Conservation (phyloP, 768 basidiomycete genomes). For the Boletus vermiculosoides region DNA sequence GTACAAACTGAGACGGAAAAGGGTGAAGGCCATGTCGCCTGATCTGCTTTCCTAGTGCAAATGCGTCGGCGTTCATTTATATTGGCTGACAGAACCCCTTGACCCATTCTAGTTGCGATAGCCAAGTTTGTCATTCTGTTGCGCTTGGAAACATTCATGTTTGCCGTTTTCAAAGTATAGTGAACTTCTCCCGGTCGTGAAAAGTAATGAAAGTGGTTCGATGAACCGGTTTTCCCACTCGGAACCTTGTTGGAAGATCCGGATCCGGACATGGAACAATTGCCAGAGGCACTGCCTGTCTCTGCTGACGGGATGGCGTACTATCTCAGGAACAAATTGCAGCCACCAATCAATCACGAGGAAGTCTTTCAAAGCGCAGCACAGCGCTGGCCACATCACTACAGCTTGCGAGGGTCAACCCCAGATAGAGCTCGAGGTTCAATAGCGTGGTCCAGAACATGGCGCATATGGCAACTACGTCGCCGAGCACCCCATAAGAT, state of each 20-base stretch:
- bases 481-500: conserved; percentile 35
- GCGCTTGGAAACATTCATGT: conserved; percentile 18
- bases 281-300: conserved; percentile 29
- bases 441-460: conserved; percentile 31
- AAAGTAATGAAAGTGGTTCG: conserved; percentile 27
- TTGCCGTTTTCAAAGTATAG: conserved; percentile 18
- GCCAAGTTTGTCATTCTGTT: conserved; percentile 12
- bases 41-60: conserved; percentile 16
- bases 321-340: conserved; percentile 28
- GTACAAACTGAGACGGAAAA: conserved; percentile 27
- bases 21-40: conserved; percentile 25
- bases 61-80: conserved; percentile 14
- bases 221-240: conserved; percentile 26
- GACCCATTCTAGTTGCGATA: conserved; percentile 17
- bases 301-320: conserved; percentile 22
- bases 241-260: conserved; percentile 34
- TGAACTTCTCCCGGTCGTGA: conserved; percentile 22
- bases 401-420: conserved; percentile 19
- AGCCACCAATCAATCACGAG: conserved; percentile 31
- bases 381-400: conserved; percentile 15
- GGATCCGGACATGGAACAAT: conserved; percentile 31
- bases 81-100: conserved; percentile 21
- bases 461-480: conserved; percentile 37
- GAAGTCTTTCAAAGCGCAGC: conserved; percentile 21
- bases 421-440: conserved; percentile 22